A percentile compares a stretch with the other conserved stretches of the same genome.
Evolutionary conservation across 1,139 yeast species (phyloP).

Genomic region (Suhomyces maxii): DNA sequence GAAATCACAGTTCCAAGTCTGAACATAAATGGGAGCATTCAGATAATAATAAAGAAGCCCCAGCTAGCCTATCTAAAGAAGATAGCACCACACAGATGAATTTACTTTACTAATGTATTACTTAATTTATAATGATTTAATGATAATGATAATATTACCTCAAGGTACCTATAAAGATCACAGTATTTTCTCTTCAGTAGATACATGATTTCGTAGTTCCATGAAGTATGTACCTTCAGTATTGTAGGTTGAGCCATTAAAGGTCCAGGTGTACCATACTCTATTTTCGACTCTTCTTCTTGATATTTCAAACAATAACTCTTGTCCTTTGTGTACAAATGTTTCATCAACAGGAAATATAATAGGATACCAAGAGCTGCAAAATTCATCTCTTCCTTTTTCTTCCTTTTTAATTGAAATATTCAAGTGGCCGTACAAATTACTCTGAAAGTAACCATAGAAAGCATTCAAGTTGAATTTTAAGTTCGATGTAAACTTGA

Average conservation of each 20-base stretch:
- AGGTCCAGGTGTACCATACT: conserved; percentile 78
- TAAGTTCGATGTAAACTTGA: conserved; percentile 25
- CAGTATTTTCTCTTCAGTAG: no score
- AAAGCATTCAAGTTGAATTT: conserved; percentile 77
- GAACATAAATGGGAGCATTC: no score
- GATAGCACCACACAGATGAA: background rate
- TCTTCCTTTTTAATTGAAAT: conserved; percentile 26
- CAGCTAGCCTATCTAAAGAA: no score
- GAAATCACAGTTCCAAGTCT: conserved; percentile 4
- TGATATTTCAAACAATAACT: conserved; percentile 50
- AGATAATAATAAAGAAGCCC: no score
- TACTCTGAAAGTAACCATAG: conserved; percentile 72
- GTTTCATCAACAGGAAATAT: conserved; percentile 67
- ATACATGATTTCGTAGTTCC: background rate
- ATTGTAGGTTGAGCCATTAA: conserved; percentile 26
- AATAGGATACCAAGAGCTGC: conserved; percentile 64
- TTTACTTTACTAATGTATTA: background rate
- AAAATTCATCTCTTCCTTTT: conserved; percentile 17
- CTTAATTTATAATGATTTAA: background rate
- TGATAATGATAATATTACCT: background rate
- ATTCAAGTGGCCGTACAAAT: conserved; percentile 55
- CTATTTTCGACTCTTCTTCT: conserved; percentile 27
- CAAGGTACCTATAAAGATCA: no score
- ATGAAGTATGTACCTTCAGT: conserved; percentile 14
- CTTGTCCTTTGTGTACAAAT: conserved; percentile 42